phyloP scores from a whole-genome alignment of 495 filamentous ascomycete genomes.

The Chaetomium tenue region DNA sequence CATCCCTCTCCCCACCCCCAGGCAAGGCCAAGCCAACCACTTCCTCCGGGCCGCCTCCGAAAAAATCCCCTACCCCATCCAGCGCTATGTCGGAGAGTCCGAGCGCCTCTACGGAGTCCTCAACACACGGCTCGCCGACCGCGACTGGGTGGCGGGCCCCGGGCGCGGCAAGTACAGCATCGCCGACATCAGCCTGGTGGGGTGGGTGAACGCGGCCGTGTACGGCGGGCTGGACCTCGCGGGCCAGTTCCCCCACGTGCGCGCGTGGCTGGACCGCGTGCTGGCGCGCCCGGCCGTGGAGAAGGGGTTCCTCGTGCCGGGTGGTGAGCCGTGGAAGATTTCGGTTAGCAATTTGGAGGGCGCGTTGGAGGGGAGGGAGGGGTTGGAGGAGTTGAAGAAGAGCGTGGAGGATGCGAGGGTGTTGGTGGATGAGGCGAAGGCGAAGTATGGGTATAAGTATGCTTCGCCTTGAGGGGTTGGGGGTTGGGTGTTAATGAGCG shows the following conservation, averaged over 20 bases:
- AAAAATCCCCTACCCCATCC: conserved; percentile 71
- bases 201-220: conserved; percentile 50
- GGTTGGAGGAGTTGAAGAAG: conserved; percentile 30
- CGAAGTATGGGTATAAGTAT: conserved; percentile 43
- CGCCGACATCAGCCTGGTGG: conserved; percentile 73
- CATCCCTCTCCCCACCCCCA: not conserved
- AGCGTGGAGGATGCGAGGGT: conserved; percentile 28
- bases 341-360: conserved; percentile 19
- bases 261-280: conserved; percentile 64
- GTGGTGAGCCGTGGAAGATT: not conserved
- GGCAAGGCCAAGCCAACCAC: conserved; percentile 81
- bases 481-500: not conserved
- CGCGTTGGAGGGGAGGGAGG: conserved; percentile 6
- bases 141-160: conserved; percentile 63
- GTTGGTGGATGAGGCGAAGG: conserved; percentile 36
- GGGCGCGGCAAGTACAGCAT: conserved; percentile 65
- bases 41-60: conserved; percentile 75
- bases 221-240: conserved; percentile 53
- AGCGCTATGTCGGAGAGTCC: conserved; percentile 75
- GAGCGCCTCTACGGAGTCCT: conserved; percentile 75
- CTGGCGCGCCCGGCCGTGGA: conserved; percentile 60
- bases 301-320: conserved; percentile 69
- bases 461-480: conserved; percentile 32
- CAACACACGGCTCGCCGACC: conserved; percentile 59
- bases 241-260: conserved; percentile 61